Evolutionary conservation across 1,284 basidiomycete genomes (phyloP), one percentile per base, ranked within the genome.

Genomic region (Irpex sp.): DNA sequence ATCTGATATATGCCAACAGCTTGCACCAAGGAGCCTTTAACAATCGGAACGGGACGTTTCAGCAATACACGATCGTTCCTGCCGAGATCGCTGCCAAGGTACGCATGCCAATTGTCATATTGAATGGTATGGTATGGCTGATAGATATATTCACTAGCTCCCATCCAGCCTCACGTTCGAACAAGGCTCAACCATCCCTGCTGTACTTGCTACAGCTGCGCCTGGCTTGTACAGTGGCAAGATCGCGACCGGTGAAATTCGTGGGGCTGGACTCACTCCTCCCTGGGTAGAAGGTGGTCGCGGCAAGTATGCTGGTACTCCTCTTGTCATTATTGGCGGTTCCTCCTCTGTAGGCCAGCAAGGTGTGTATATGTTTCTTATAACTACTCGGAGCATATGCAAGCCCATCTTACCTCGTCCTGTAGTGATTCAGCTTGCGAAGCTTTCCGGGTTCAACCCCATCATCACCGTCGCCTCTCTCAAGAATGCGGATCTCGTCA

Each of bases 401-500:
- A 33, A 33, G 31, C 5, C 39, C 5, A 43, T 17, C 47, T 39
- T 13, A 15, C n/a, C 3, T 46, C 13, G 37, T 37, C 6, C 36
- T 13, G 21, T 17, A 85, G 84, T 73, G 1, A 78, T 88, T 56
- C 86, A 88, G 69, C 69, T 88, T 13, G 83, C 82, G 4, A 81
- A 76, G 65, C 66, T 82, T 33, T 79, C 82, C 0, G 85, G 83
- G 0, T 84, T 84, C 75, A 78, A 76, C 3, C 81, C 79, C 0
- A 83, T 87, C 63, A 80, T 87, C 58, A 73, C 82, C 5, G 84
- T 82, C 1, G 78, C 85, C 1, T 85, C 82, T 5, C 67, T 69
- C 13, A 77, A 76, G 64, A 79, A 86, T 65, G 66, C 70, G 19
- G 72, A 70, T 0, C 68, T 71, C 50, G 78, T 88, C 63, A 81